phyloP scores from a whole-genome alignment of 192 early-diverging fungal species.

The Coemansia sp. region DNA sequence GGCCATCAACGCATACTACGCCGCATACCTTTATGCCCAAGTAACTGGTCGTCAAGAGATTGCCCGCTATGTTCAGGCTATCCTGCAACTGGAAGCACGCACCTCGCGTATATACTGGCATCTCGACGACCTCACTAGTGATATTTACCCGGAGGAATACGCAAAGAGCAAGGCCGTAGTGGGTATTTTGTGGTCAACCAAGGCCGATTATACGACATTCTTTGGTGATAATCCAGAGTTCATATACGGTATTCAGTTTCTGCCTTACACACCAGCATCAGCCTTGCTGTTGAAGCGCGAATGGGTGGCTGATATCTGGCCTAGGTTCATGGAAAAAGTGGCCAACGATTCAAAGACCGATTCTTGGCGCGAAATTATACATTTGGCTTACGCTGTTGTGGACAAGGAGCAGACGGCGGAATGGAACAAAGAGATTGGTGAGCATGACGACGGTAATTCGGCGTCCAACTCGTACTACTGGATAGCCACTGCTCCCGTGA shows the following conservation, averaged over 20 bases:
- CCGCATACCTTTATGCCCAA: conserved; percentile 35
- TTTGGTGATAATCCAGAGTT: conserved; percentile 47
- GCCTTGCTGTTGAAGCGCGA: conserved; percentile 32
- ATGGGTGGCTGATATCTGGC: conserved; percentile 47
- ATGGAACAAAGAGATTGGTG: conserved; percentile 5
- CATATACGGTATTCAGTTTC: conserved; percentile 54
- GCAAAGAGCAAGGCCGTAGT: conserved; percentile 30
- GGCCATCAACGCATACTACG: conserved; percentile 56
- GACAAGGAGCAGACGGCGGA: conserved; percentile 35
- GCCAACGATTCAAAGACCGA: conserved; percentile 19
- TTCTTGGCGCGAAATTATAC: conserved; percentile 45
- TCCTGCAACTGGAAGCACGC: conserved; percentile 48
- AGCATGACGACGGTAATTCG: conserved; percentile 54
- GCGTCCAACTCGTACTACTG: conserved; percentile 54
- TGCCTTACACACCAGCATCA: conserved; percentile 51
- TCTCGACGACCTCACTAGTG: conserved; percentile 16
- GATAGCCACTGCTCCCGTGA: conserved; percentile 38
- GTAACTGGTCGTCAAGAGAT: conserved; percentile 26
- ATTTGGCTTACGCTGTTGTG: conserved; percentile 42
- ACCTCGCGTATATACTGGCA: conserved; percentile 52
- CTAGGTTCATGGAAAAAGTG: conserved; percentile 10
- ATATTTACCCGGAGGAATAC: conserved; percentile 37
- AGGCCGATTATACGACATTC: conserved; percentile 42
- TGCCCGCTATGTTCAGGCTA: conserved; percentile 17
- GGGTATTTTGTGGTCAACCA: conserved; percentile 53